Conservation (phyloP, 768 basidiomycete species). For the Podaxis carcinomalis region DNA sequence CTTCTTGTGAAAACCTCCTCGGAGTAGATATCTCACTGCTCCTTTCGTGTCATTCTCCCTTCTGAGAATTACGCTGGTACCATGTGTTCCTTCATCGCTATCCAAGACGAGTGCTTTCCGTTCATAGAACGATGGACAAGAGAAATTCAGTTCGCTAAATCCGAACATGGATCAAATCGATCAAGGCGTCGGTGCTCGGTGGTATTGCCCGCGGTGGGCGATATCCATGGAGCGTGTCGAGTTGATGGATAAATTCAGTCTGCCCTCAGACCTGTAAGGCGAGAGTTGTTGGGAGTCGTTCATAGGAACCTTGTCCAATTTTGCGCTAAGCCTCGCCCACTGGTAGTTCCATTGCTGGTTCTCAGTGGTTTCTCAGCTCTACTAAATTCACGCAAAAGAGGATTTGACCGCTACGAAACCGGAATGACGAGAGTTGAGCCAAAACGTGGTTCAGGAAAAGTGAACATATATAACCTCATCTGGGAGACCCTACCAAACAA, state of each 20-base stretch:
- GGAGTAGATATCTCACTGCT: background rate
- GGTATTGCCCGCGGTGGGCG: too few relatives aligned
- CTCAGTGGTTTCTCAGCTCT: background rate
- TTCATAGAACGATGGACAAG: background rate
- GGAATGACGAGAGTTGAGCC: background rate
- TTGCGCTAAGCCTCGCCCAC: background rate
- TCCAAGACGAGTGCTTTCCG: background rate
- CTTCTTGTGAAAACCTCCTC: background rate
- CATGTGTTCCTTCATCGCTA: background rate
- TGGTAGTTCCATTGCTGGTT: background rate
- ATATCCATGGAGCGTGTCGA: too few relatives aligned
- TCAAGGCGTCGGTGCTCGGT: too few relatives aligned
- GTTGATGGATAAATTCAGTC: too few relatives aligned
- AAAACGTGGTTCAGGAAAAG: background rate
- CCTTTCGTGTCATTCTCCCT: background rate
- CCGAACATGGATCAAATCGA: too few relatives aligned
- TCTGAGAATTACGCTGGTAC: background rate
- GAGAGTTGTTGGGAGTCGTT: background rate
- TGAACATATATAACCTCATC: constrained; percentile 4
- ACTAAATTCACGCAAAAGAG: background rate
- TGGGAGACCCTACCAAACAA: constrained; percentile 6
- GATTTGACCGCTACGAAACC: background rate
- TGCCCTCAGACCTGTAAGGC: background rate
- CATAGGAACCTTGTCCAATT: background rate
- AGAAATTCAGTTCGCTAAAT: too few relatives aligned